Percentiles rank a stretch among this genome's conserved stretches.
Evolutionary conservation across 208 protist species (phyloP).

Genomic region (Hexamita inflata): DNA sequence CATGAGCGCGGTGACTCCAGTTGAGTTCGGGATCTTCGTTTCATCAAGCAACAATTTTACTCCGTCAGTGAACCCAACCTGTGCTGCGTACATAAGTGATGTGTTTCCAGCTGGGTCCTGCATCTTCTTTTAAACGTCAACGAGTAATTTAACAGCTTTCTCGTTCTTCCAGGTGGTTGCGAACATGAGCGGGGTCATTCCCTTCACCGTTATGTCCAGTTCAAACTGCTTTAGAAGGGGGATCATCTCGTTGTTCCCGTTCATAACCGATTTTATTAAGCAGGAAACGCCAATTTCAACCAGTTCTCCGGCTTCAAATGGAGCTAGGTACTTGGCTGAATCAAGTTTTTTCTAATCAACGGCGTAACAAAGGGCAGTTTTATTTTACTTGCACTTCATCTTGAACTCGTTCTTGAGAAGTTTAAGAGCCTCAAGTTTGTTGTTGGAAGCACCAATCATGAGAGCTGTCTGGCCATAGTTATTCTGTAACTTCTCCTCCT

Average conservation of each 20-base stretch:
- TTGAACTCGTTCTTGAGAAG: too few relatives aligned
- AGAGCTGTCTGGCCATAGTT: conserved; percentile 12
- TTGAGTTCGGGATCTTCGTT: neutral
- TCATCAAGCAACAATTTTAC: neutral
- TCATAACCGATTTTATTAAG: too few relatives aligned
- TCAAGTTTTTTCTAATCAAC: too few relatives aligned
- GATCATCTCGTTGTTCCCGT: too few relatives aligned
- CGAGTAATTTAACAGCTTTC: neutral
- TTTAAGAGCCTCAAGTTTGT: neutral
- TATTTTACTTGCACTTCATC: too few relatives aligned
- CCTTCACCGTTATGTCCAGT: too few relatives aligned
- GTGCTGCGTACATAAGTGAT: conserved; percentile 5
- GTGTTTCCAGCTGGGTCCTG: conserved; percentile 6
- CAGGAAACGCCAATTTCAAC: too few relatives aligned
- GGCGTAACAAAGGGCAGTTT: too few relatives aligned
- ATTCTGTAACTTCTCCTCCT: neutral
- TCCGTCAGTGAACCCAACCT: neutral
- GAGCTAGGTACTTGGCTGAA: too few relatives aligned
- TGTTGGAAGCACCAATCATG: neutral
- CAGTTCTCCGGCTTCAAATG: too few relatives aligned
- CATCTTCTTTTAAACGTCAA: neutral
- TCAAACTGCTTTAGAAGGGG: too few relatives aligned
- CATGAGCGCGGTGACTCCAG: conserved; percentile 13
- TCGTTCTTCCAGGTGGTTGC: neutral
- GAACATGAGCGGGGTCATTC: conserved; percentile 2